These are phyloP conservation scores for Candida ipomoeae DNA, from an alignment of 805 yeast genomes.

Conservation along the genomic window DNA sequence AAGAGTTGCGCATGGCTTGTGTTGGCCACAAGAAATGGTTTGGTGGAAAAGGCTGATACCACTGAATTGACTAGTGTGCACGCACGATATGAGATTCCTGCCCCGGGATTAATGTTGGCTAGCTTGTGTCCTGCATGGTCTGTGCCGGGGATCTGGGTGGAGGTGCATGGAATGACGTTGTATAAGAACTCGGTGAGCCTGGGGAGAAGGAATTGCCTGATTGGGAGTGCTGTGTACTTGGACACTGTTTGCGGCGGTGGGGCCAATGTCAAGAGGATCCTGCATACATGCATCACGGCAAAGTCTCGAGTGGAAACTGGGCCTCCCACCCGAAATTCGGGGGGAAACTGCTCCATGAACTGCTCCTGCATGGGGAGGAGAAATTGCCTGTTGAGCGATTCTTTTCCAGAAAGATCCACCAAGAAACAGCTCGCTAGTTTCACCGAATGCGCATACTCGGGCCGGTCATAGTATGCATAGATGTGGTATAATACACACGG, in stretches of 20 bases:
- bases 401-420: slow-evolving; percentile 46
- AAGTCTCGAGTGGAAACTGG: slow-evolving; percentile 62
- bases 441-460: slow-evolving; percentile 39
- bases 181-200: slow-evolving; percentile 57
- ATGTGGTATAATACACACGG: slow-evolving; percentile 56
- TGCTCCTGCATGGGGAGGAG: slow-evolving; percentile 42
- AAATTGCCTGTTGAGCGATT: slow-evolving; percentile 34
- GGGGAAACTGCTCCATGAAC: slow-evolving; percentile 51
- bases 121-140: slow-evolving; percentile 22
- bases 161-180: slow-evolving; percentile 47
- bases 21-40: slow-evolving; percentile 33
- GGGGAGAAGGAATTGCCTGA: slow-evolving; percentile 31
- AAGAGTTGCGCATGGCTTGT: slow-evolving; percentile 50
- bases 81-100: slow-evolving; percentile 50
- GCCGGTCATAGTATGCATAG: slow-evolving; percentile 41
- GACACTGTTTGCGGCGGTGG: slow-evolving; percentile 15
- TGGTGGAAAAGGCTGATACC: slow-evolving; percentile 34
- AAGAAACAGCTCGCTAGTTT: slow-evolving; percentile 51
- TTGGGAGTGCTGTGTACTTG: slow-evolving; percentile 10
- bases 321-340: slow-evolving; percentile 41
- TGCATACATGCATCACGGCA: slow-evolving; percentile 49
- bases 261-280: slow-evolving; percentile 17
- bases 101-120: slow-evolving; percentile 31
- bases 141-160: slow-evolving; percentile 10
- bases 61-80: slow-evolving; percentile 44